phyloP scores from a whole-genome alignment of 371 early-diverging fungal genomes.

The Apophysomyces sp. region DNA sequence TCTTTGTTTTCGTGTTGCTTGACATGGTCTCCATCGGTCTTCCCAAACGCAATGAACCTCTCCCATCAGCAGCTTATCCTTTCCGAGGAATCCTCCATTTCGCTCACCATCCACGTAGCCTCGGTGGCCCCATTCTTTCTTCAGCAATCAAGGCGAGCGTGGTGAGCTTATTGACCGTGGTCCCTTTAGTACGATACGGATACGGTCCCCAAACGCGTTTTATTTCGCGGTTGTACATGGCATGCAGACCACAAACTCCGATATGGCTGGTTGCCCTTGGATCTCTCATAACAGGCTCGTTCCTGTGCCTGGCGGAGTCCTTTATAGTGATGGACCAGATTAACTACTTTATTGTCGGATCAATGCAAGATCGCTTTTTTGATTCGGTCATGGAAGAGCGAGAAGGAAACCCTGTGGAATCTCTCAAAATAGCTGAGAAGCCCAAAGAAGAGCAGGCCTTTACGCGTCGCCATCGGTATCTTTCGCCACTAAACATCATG shows the following conservation, averaged over 20 bases:
- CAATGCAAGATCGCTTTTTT: constrained; percentile 30
- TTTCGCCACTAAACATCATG: constrained; percentile 35
- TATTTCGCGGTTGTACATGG: constrained; percentile 3
- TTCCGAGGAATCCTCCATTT: constrained; percentile 37
- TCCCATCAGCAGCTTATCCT: constrained; percentile 28
- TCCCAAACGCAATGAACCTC: not conserved
- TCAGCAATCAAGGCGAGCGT: constrained; percentile 35
- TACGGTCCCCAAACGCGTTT: constrained; percentile 25
- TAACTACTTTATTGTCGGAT: constrained; percentile 24
- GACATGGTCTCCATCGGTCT: not conserved
- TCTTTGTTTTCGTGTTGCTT: not conserved
- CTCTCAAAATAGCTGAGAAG: constrained; percentile 7
- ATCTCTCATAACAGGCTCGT: constrained; percentile 9
- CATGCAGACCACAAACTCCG: constrained; percentile 4
- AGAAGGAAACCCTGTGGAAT: constrained; percentile 16
- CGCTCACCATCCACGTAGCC: constrained; percentile 22
- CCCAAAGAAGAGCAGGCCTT: not conserved
- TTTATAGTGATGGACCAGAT: constrained; percentile 26
- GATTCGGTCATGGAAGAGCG: constrained; percentile 32
- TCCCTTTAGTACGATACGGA: constrained; percentile 29
- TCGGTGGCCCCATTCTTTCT: constrained; percentile 28
- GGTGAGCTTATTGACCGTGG: constrained; percentile 24
- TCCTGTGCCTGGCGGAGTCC: constrained; percentile 28
- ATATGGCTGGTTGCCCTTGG: constrained; percentile 15
- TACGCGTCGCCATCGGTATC: constrained; percentile 7